Evolutionary conservation across 2,329 filamentous ascomycete species (phyloP), one percentile per base, ranked within the genome.

Genomic region (Kalaharituber pfeilii): DNA sequence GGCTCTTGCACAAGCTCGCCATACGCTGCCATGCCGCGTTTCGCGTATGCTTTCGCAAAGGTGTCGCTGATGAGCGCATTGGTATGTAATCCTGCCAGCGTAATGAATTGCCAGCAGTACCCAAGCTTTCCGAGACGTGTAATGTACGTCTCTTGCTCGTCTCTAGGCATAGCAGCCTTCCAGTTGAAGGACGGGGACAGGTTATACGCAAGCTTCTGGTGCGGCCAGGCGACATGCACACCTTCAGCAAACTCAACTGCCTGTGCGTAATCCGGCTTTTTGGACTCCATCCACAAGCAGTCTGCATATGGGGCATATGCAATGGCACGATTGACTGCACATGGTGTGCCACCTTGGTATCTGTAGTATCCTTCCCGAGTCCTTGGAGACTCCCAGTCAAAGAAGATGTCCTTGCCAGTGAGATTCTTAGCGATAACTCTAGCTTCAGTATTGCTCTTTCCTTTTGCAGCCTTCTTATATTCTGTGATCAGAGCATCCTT

Each of bases 21-120:
- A 69, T 96, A 98, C 13, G 89, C 91, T 55, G 88, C 81, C 89
- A 98, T 98, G 55, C 89, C 89, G 57, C 82, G 73, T 68, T 79
- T 73, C 55, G 82, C 76, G 69, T 84, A 98, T 50, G 86, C 85
- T 67, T 80, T 78, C 57, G 86, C 81, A 71, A 98, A 98, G 59
- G 82, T 80, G 71, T 96, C 80, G 65, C 82, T 82, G 72, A 94
- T 93, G 52, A 98, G 79, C 33, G 89, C 91, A 3, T 86, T 95
- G 59, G 86, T 94, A 75, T 98, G 91, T 67, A 98, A 77, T 62
- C 91, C 91, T 4, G 89, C 91, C 49, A 98, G 79, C n/a, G 91
- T 98, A 74, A 98, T 98, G 76, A 98, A 98, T 71, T 98, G 91
- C 91, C 91, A 98, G 79, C 86, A 94, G 78, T 98, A 98, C 59